Evolutionary conservation across 768 basidiomycete species (phyloP).

Genomic region (Kondoa subrosea): DNA sequence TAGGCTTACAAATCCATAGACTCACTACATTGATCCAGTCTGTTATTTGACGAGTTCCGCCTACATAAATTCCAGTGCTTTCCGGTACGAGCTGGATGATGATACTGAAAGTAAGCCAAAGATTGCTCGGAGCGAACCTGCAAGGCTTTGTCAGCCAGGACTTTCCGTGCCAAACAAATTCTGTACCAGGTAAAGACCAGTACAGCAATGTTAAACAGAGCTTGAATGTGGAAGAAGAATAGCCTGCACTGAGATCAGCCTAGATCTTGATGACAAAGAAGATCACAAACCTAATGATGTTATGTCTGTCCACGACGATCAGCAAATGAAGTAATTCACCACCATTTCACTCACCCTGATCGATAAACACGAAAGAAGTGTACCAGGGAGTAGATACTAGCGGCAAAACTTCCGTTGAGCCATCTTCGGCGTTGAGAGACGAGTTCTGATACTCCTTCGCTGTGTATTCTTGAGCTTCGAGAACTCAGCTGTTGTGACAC

Average conservation of each 20-base stretch:
- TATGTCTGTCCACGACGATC: too few relatives aligned
- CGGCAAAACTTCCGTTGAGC: slow-evolving; percentile 75
- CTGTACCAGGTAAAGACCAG: slow-evolving; percentile 1
- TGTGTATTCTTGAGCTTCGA: not conserved
- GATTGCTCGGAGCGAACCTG: not conserved
- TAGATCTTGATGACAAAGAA: slow-evolving; percentile 81
- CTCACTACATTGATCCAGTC: slow-evolving; percentile 37
- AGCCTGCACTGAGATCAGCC: not conserved
- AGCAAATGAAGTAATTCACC: too few relatives aligned
- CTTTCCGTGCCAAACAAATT: too few relatives aligned
- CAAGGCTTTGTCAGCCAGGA: not conserved
- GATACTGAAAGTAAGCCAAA: slow-evolving; percentile 85
- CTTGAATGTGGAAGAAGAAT: slow-evolving; percentile 20
- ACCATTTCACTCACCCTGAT: too few relatives aligned
- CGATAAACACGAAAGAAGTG: slow-evolving; percentile 50
- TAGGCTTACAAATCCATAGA: not conserved
- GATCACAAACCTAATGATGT: slow-evolving; percentile 84
- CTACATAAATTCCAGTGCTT: slow-evolving; percentile 40
- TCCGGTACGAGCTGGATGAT: slow-evolving; percentile 69
- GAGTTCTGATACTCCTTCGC: slow-evolving; percentile 57
- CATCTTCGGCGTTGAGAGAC: slow-evolving; percentile 91
- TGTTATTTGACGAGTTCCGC: slow-evolving; percentile 58
- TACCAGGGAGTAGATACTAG: slow-evolving; percentile 58
- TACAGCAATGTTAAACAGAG: slow-evolving; percentile 18
- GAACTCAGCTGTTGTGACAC: slow-evolving; percentile 36